Evolutionary conservation across 495 filamentous ascomycete genomes (phyloP).

Genomic region (Neurospora sp.): DNA sequence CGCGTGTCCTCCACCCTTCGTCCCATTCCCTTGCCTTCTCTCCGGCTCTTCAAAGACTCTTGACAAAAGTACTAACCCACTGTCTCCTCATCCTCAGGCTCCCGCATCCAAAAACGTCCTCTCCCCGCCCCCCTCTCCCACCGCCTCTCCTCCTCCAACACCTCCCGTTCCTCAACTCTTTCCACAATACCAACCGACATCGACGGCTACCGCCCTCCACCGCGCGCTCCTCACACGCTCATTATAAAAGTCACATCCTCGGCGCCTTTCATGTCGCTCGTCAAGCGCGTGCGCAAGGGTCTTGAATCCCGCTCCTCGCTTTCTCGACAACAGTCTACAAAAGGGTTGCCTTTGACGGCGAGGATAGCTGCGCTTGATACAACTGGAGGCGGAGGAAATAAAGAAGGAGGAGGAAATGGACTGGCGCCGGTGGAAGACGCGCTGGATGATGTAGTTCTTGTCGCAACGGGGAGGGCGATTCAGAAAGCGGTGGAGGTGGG

Average conservation of each 20-base stretch:
- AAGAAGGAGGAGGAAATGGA: neutral
- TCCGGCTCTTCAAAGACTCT: neutral
- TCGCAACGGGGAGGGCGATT: conserved; percentile 74
- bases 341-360: conserved; percentile 28
- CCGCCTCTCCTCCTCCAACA: neutral
- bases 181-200: conserved; percentile 46
- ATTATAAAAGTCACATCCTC: conserved; percentile 67
- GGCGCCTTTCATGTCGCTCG: conserved; percentile 70
- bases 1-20: neutral
- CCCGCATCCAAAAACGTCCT: conserved; percentile 19
- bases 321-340: conserved; percentile 36
- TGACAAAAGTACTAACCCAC: neutral
- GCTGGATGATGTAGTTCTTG: conserved; percentile 53
- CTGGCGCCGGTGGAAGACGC: conserved; percentile 7
- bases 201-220: conserved; percentile 53
- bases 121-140: conserved; percentile 9
- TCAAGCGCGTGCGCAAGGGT: conserved; percentile 69
- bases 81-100: conserved; percentile 6
- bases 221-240: conserved; percentile 38
- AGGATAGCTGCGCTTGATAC: conserved; percentile 31
- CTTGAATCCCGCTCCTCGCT: conserved; percentile 61
- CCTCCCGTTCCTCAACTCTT: conserved; percentile 34
- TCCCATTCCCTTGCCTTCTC: neutral
- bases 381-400: conserved; percentile 1
- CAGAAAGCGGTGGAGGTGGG: conserved; percentile 56